Conservation (phyloP, 495 filamentous ascomycete genomes). For the Penicilliopsis zonata region DNA sequence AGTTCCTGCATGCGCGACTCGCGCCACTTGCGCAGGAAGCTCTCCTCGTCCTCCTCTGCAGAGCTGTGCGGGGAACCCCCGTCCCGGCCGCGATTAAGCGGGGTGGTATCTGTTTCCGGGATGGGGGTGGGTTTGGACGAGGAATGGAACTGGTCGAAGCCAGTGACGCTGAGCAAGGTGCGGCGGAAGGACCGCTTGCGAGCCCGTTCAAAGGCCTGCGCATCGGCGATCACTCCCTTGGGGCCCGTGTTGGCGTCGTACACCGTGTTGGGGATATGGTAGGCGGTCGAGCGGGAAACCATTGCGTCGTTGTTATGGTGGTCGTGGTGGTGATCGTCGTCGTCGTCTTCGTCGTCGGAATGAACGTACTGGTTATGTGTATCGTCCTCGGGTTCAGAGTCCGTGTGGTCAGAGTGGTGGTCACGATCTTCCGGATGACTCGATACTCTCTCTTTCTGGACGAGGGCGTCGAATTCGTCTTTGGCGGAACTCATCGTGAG, state of each 20-base stretch:
- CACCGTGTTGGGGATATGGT: slow-evolving; percentile 43
- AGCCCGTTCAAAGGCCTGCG: slow-evolving; percentile 77
- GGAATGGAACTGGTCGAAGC: slow-evolving; percentile 14
- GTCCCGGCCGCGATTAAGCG: slow-evolving; percentile 33
- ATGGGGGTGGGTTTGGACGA: slow-evolving; percentile 31
- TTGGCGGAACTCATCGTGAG: slow-evolving; percentile 59
- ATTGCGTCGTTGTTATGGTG: slow-evolving; percentile 27
- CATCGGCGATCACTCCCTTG: slow-evolving; percentile 96
- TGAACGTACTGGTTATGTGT: slow-evolving; percentile 17
- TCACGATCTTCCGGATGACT: slow-evolving; percentile 49
- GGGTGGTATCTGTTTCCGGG: slow-evolving; percentile 8
- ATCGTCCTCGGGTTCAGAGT: slow-evolving; percentile 38
- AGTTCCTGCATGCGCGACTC: slow-evolving; percentile 66
- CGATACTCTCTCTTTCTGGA: slow-evolving; percentile 36
- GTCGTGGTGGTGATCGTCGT: slow-evolving; percentile 46
- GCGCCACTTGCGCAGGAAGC: slow-evolving; percentile 76
- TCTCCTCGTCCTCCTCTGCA: slow-evolving; percentile 60
- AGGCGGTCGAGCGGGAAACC: slow-evolving; percentile 28
- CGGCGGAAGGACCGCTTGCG: slow-evolving; percentile 49
- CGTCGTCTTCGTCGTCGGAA: slow-evolving; percentile 41
- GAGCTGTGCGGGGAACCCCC: too few species aligned
- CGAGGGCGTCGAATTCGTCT: slow-evolving; percentile 71
- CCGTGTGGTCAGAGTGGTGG: slow-evolving; percentile 27
- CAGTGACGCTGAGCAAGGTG: slow-evolving; percentile 29
- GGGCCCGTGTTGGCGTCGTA: slow-evolving; percentile 89